Evolutionary conservation across 139 green algal species (phyloP).

Genomic region (Pseudopediastrum boryanum): DNA sequence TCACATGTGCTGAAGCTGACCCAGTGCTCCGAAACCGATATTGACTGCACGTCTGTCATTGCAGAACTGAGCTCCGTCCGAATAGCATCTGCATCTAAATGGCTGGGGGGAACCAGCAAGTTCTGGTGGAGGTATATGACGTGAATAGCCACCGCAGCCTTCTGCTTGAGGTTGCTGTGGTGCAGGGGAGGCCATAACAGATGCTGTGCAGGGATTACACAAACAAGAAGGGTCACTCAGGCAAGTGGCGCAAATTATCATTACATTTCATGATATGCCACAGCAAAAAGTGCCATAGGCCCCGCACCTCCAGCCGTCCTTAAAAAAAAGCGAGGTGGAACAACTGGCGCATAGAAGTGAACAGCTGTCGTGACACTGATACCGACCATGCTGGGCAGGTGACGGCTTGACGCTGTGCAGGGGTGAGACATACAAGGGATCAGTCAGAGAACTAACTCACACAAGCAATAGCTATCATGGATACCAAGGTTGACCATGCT

Average conservation of each 20-base stretch:
- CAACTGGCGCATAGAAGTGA: background rate
- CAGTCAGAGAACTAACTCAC: no score
- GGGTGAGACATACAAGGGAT: no score
- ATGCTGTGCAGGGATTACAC: constrained; percentile 25
- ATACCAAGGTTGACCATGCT: no score
- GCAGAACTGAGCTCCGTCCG: background rate
- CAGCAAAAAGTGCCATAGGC: background rate
- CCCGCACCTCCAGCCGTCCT: background rate
- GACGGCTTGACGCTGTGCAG: no score
- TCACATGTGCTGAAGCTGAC: constrained; percentile 39
- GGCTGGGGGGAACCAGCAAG: background rate
- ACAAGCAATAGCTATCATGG: no score
- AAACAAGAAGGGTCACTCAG: background rate
- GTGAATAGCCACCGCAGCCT: constrained; percentile 21
- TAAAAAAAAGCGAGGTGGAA: background rate
- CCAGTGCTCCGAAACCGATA: constrained; percentile 37
- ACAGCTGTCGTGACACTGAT: background rate
- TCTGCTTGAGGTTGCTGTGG: constrained; percentile 8
- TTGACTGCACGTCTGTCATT: constrained; percentile 3
- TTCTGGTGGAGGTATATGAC: constrained; percentile 45
- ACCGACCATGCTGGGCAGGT: background rate
- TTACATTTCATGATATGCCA: no score
- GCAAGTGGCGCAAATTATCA: background rate
- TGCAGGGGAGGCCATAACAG: constrained; percentile 46
- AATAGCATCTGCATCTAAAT: background rate